A percentile compares a stretch with the other conserved stretches of the same genome.
Evolutionary conservation across 2,329 filamentous ascomycete genomes (phyloP).

Genomic region (Claviceps africana): DNA sequence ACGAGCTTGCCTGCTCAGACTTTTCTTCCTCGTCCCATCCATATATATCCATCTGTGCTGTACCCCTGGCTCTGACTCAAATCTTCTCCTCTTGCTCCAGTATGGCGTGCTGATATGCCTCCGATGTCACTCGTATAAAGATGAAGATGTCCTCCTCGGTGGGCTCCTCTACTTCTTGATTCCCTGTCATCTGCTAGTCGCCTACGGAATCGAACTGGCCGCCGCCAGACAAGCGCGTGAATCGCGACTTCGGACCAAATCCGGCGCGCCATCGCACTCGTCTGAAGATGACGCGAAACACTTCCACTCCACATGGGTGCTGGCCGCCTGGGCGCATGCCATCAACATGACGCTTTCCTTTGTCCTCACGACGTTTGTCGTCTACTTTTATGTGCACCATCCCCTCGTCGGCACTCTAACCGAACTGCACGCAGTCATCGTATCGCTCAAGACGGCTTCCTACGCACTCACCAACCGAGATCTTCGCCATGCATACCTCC

Average conservation of each 20-base stretch:
- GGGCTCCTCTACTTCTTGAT: conserved; percentile 72
- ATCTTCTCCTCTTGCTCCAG: conserved; percentile 27
- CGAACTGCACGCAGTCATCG: conserved; percentile 83
- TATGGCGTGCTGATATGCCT: conserved; percentile 93
- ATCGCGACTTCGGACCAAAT: conserved; percentile 41
- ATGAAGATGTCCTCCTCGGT: conserved; percentile 62
- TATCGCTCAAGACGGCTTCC: conserved; percentile 91
- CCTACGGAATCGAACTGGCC: conserved; percentile 75
- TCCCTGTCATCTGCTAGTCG: conserved; percentile 78
- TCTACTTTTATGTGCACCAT: conserved; percentile 86
- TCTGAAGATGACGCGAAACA: conserved; percentile 47
- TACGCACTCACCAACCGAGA: conserved; percentile 96
- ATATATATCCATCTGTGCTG: background rate
- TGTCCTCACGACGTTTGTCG: conserved; percentile 64
- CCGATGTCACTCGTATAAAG: conserved; percentile 74
- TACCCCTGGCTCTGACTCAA: background rate
- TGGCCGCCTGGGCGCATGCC: conserved; percentile 67
- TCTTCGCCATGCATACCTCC: conserved; percentile 77
- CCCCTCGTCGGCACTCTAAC: conserved; percentile 84
- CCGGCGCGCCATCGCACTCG: conserved; percentile 29
- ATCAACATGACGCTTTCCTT: conserved; percentile 75
- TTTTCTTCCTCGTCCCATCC: background rate
- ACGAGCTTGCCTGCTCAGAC: background rate
- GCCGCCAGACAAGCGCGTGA: conserved; percentile 67
- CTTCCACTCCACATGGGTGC: conserved; percentile 65